Conservation (phyloP, 768 basidiomycete genomes). For the Trametes coccinea region DNA sequence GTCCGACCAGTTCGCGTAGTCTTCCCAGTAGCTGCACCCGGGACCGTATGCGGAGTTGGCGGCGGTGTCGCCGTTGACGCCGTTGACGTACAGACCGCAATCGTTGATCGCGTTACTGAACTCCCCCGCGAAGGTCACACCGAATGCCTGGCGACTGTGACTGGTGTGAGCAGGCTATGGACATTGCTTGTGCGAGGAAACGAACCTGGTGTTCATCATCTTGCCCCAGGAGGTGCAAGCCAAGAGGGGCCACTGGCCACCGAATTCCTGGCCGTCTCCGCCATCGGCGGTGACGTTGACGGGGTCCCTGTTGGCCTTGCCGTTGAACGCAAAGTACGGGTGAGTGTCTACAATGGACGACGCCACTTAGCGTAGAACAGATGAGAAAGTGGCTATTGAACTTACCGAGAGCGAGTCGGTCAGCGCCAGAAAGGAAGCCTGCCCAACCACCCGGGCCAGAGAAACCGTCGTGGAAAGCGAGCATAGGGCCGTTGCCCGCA, state of each 20-base stretch:
- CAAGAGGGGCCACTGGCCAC: constrained; percentile 34
- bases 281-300: constrained; percentile 44
- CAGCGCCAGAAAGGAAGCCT: constrained; percentile 40
- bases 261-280: constrained; percentile 25
- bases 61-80: constrained; percentile 13
- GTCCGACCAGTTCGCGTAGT: constrained; percentile 51
- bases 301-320: constrained; percentile 34
- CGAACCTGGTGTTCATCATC: constrained; percentile 43
- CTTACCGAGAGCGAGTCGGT: constrained; percentile 46
- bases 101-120: constrained; percentile 67
- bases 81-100: constrained; percentile 54
- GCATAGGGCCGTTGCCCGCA: constrained; percentile 58
- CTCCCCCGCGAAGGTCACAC: constrained; percentile 73
- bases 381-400: not conserved
- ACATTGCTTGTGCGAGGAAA: not conserved
- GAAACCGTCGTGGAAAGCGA: constrained; percentile 57
- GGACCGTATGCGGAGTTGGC: constrained; percentile 24
- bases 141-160: constrained; percentile 51
- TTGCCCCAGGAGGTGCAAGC: constrained; percentile 38
- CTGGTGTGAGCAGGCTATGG: not conserved
- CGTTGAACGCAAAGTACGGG: constrained; percentile 46
- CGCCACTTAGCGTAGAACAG: not conserved
- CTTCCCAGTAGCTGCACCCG: constrained; percentile 46
- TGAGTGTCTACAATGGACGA: constrained; percentile 34
- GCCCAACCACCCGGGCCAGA: constrained; percentile 44